phyloP scores from a whole-genome alignment of 2,329 filamentous ascomycete genomes.

The Alternaria novae-zelandiae region DNA sequence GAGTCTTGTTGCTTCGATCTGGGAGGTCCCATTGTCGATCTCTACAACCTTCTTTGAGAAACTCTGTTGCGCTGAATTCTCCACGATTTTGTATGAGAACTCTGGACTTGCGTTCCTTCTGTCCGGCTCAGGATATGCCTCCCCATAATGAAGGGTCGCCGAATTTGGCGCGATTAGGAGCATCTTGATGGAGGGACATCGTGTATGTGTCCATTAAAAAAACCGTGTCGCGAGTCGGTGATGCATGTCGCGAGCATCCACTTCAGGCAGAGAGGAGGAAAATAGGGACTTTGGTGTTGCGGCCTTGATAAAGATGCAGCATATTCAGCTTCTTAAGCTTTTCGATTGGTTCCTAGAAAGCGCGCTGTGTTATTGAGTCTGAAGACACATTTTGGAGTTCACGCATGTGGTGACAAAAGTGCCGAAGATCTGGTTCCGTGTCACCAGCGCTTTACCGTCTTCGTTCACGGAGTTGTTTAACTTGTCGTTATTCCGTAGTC shows the following conservation, averaged over 20 bases:
- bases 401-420: background rate
- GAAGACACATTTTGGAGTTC: background rate
- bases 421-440: background rate
- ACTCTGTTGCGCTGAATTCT: background rate
- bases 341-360: conserved; percentile 2
- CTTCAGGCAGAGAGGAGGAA: background rate
- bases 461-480: background rate
- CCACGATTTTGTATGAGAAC: background rate
- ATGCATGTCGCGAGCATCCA: background rate
- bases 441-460: background rate
- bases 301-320: conserved; percentile 7
- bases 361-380: background rate
- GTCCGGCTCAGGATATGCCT: background rate
- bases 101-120: background rate
- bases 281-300: background rate
- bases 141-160: background rate
- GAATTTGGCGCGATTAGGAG: conserved; percentile 1
- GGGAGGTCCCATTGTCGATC: background rate
- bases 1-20: background rate
- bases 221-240: background rate
- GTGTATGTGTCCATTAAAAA: conserved; percentile 1
- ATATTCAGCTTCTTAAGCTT: conserved; percentile 5
- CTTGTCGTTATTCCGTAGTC: background rate
- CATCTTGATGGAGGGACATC: conserved; percentile 1
- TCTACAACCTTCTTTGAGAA: background rate